A percentile compares a stretch with the other conserved stretches of the same genome.
phyloP scores from a whole-genome alignment of 352 stramenopile species.

The Pythium insidiosum region DNA sequence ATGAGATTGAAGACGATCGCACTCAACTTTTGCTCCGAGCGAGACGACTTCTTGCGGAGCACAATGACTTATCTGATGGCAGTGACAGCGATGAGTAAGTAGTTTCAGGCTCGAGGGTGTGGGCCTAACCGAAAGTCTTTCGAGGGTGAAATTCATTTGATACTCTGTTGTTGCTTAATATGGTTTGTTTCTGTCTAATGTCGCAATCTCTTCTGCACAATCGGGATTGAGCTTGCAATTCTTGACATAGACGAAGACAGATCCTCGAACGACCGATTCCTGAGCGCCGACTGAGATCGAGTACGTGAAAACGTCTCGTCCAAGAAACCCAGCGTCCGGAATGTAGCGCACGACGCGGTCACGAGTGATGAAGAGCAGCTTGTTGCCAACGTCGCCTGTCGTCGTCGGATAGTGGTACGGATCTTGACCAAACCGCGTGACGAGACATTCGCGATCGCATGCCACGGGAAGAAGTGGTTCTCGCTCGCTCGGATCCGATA shows the following conservation, averaged over 20 bases:
- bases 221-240: too few relatives aligned
- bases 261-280: conserved; percentile 32
- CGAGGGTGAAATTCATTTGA: too few relatives aligned
- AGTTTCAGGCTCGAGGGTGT: too few relatives aligned
- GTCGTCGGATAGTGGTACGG: conserved; percentile 46
- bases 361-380: conserved; percentile 27
- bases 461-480: conserved; percentile 43
- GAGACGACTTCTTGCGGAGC: conserved; percentile 31
- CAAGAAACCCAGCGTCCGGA: conserved; percentile 34
- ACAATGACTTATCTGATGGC: too few relatives aligned
- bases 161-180: too few relatives aligned
- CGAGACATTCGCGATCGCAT: conserved; percentile 41
- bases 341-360: conserved; percentile 54
- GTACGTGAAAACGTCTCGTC: conserved; percentile 52
- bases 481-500: conserved; percentile 37
- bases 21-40: conserved; percentile 33
- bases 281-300: conserved; percentile 32
- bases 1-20: conserved; percentile 45
- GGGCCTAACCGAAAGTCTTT: too few relatives aligned
- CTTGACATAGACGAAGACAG: too few relatives aligned
- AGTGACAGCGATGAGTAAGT: too few relatives aligned
- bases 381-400: conserved; percentile 36
- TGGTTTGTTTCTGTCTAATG: too few relatives aligned
- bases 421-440: conserved; percentile 31
- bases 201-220: too few relatives aligned